Percentiles rank a stretch among this genome's conserved stretches.
Conservation (phyloP, 768 basidiomycete species). For the Leucogyrophana mollusca region DNA sequence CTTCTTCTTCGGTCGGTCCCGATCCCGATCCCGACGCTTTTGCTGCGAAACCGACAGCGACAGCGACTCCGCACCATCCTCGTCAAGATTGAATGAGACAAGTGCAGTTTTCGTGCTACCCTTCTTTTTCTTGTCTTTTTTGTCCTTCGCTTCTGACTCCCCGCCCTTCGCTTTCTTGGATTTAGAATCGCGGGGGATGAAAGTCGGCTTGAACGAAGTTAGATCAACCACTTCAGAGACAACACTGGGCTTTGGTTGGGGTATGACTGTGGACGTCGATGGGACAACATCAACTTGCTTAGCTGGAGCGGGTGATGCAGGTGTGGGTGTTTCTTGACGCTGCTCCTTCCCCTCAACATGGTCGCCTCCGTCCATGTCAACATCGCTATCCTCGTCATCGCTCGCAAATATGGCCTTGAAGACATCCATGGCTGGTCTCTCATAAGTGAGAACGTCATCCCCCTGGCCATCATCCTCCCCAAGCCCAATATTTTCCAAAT, state of each 20-base stretch:
- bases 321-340: constrained; percentile 5
- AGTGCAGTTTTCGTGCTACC: constrained; percentile 43
- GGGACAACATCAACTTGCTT: neutral
- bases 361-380: constrained; percentile 43
- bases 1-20: constrained; percentile 43
- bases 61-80: constrained; percentile 45
- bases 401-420: constrained; percentile 99
- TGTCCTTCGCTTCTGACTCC: constrained; percentile 45
- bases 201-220: constrained; percentile 85
- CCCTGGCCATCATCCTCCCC: constrained; percentile 94
- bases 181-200: constrained; percentile 53
- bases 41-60: constrained; percentile 24
- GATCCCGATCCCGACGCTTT: constrained; percentile 32
- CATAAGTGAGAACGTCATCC: constrained; percentile 81
- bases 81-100: constrained; percentile 79
- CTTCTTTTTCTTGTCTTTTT: constrained; percentile 49
- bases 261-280: neutral
- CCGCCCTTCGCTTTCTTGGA: constrained; percentile 41
- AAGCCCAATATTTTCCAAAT: constrained; percentile 80
- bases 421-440: constrained; percentile 85
- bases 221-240: constrained; percentile 43
- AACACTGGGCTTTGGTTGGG: neutral
- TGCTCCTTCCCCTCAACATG: constrained; percentile 12
- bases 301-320: constrained; percentile 6
- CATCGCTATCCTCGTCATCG: constrained; percentile 84